phyloP scores from a whole-genome alignment of 139 green algal species.

The Volvox africanus region DNA sequence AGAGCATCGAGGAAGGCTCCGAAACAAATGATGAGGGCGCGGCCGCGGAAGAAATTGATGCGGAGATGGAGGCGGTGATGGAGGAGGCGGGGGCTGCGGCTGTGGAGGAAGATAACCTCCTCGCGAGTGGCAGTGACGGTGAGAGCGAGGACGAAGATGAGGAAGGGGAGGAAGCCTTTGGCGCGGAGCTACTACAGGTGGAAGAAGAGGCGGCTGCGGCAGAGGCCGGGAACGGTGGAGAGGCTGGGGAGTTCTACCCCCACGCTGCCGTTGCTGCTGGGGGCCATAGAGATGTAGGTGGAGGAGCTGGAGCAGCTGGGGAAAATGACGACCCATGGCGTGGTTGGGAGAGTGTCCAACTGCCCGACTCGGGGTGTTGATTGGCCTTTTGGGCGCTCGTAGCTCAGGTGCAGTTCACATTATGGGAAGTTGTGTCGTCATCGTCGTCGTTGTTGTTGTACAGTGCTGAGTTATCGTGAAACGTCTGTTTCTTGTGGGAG shows the following conservation, averaged over 20 bases:
- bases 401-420: no score
- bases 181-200: no score
- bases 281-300: neutral
- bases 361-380: neutral
- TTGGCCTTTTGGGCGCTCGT: no score
- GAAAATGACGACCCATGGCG: neutral
- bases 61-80: neutral
- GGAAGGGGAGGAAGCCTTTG: neutral
- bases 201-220: neutral
- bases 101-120: neutral
- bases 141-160: neutral
- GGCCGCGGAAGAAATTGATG: neutral
- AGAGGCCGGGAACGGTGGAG: neutral
- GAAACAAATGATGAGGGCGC: neutral
- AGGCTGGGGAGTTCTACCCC: neutral
- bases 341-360: constrained; percentile 1
- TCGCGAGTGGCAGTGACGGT: neutral
- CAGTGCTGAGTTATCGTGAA: no score
- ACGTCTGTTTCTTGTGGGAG: no score
- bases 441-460: no score
- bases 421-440: no score
- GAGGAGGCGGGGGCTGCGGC: neutral
- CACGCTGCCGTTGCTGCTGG: neutral
- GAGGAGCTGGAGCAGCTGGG: neutral
- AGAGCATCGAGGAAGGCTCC: neutral